These are phyloP conservation scores for Abrus precatorius DNA, from an alignment of 306 rosid genomes.

Conservation along the genomic window DNA sequence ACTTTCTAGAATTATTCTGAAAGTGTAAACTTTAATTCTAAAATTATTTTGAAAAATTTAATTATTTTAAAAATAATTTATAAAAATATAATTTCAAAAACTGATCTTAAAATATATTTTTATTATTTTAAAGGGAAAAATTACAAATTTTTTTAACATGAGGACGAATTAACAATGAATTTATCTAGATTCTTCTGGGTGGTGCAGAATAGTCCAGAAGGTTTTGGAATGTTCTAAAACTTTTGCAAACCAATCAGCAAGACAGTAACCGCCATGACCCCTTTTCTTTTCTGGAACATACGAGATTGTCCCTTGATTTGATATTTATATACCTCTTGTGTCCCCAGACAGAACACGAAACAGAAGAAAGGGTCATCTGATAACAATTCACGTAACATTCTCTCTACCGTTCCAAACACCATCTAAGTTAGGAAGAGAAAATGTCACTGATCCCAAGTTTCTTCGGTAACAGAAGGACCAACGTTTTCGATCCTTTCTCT, in stretches of 20 bases:
- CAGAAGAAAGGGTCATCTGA: neutral
- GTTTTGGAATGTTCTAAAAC: neutral
- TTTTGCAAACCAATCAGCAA: neutral
- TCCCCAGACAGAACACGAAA: neutral
- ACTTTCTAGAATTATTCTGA: too few relatives aligned
- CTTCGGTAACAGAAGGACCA: neutral
- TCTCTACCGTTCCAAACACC: neutral
- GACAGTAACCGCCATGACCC: too few relatives aligned
- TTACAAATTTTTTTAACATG: too few relatives aligned
- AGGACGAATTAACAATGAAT: too few relatives aligned
- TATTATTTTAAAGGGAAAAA: too few relatives aligned
- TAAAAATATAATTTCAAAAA: too few relatives aligned
- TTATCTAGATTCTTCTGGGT: neutral
- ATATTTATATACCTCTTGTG: neutral
- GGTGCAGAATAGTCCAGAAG: neutral
- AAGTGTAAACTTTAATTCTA: too few relatives aligned
- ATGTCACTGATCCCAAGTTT: conserved; percentile 30
- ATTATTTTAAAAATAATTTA: too few relatives aligned
- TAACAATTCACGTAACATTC: neutral
- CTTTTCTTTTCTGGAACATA: neutral
- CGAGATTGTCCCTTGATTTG: neutral
- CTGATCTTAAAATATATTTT: too few relatives aligned
- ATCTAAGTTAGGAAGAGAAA: neutral
- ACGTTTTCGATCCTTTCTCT: neutral
- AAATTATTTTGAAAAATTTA: too few relatives aligned